Evolutionary conservation across 2,329 filamentous ascomycete genomes (phyloP).

Genomic region (Diaporthe citri): DNA sequence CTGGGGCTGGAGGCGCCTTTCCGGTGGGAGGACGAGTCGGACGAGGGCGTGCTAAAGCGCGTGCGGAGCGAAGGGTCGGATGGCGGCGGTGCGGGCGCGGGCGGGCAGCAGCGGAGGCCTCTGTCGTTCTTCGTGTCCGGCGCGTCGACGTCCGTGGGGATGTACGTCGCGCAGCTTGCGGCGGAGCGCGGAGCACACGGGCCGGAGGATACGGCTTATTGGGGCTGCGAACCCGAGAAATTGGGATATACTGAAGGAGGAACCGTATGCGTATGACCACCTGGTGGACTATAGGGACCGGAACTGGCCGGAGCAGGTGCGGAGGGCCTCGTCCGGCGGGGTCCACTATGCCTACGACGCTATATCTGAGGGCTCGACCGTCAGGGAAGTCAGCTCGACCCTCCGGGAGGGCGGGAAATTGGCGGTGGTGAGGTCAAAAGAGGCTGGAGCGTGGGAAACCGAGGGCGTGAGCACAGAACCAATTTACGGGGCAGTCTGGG

Average conservation of each 20-base stretch:
- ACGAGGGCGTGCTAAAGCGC: conserved; percentile 33
- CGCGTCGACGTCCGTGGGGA: conserved; percentile 50
- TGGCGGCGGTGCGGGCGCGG: too few relatives aligned
- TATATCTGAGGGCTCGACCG: conserved; percentile 55
- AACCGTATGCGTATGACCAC: conserved; percentile 53
- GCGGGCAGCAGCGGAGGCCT: conserved; percentile 8
- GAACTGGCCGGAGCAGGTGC: conserved; percentile 50
- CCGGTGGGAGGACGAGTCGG: conserved; percentile 39
- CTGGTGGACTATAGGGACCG: conserved; percentile 55
- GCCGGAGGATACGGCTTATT: conserved; percentile 44
- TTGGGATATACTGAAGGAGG: conserved; percentile 45
- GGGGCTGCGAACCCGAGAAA: conserved; percentile 48
- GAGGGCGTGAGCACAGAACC: conserved; percentile 49
- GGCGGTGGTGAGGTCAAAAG: conserved; percentile 49
- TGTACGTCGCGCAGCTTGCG: conserved; percentile 50
- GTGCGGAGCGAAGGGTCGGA: conserved; percentile 5
- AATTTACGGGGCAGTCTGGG: conserved; percentile 57
- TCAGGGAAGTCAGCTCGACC: conserved; percentile 47
- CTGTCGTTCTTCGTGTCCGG: conserved; percentile 48
- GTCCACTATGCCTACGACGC: conserved; percentile 54
- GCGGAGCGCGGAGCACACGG: conserved; percentile 27
- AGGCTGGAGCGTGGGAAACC: conserved; percentile 47
- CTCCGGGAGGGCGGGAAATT: conserved; percentile 46
- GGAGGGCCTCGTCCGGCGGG: conserved; percentile 44
- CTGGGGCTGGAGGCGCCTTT: conserved; percentile 54